Conservation (phyloP, 331 rosid species). For the Quercus lobata region DNA sequence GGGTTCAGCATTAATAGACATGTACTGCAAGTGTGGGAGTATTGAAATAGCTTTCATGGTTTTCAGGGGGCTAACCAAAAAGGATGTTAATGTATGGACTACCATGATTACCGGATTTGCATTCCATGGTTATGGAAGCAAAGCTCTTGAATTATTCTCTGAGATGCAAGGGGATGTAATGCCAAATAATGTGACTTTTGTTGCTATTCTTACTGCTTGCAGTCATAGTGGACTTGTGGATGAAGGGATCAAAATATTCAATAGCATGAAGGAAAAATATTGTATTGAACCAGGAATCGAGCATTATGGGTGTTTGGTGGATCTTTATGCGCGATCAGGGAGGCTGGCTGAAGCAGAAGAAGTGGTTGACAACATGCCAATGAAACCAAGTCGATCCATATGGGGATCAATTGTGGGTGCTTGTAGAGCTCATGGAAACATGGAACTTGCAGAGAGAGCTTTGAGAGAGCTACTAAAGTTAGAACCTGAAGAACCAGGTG, state of each 20-base stretch:
- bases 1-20: slow-evolving; percentile 52
- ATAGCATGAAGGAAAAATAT: slow-evolving; percentile 32
- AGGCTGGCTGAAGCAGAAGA: slow-evolving; percentile 36
- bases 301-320: slow-evolving; percentile 61
- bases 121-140: slow-evolving; percentile 49
- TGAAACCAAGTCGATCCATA: slow-evolving; percentile 39
- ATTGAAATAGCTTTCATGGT: slow-evolving; percentile 38
- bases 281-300: slow-evolving; percentile 42
- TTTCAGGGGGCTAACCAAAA: slow-evolving; percentile 34
- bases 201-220: slow-evolving; percentile 58
- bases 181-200: slow-evolving; percentile 49
- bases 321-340: slow-evolving; percentile 47
- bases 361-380: slow-evolving; percentile 46
- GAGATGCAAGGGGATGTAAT: slow-evolving; percentile 37
- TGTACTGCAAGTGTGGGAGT: slow-evolving; percentile 62
- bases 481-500: slow-evolving; percentile 55
- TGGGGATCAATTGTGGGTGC: slow-evolving; percentile 64
- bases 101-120: slow-evolving; percentile 55
- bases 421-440: slow-evolving; percentile 40
- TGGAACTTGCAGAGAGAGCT: slow-evolving; percentile 48
- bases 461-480: slow-evolving; percentile 33
- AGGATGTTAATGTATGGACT: slow-evolving; percentile 49
- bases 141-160: slow-evolving; percentile 43
- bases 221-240: slow-evolving; percentile 53
- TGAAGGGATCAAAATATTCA: slow-evolving; percentile 42